Base-by-base conservation (phyloP, 345 rosid species). In the Syzygium aromaticum region DNA sequence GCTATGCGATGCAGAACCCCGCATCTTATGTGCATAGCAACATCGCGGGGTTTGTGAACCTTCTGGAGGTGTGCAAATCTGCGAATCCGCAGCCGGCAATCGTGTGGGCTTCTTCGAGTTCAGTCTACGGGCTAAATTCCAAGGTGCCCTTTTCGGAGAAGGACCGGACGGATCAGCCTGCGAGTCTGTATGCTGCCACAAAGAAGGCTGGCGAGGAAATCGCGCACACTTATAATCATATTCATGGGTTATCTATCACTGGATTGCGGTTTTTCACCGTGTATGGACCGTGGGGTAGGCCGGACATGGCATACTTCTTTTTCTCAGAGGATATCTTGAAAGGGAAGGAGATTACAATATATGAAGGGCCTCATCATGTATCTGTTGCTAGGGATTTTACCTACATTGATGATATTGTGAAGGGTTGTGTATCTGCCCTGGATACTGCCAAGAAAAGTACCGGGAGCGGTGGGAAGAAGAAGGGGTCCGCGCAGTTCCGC, bases 141-240 rank as follows among this genome's bases (percentile, higher is more conserved):
- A 89, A 91, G 83, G 90, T 87, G 8, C 92, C 92, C 17, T 91
- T 91, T 51, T 91, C 92, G 0, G 92, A 91, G 87, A 84, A 89
- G 23, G 92, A 91, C 52, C 91, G 90, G 85, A 91, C 92, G 38
- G 92, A 91, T 63, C 92, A 89, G 85, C 92, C 92, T 2, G 91
- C 92, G 23, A 89, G 91, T 85, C 90, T 91, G 49, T 91, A 91
- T 59, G 91, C 92, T 8, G 91, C 92, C 12, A 86, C 92, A 5
- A 91, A 91, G 73, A 91, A 91, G 86, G 92, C 92, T 19, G 92
- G 92, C 28, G 92, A 91, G 87, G 92, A 89, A 77, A 88, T 91
- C 27, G 87, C 92, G 12, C 92, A 91, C 40, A 88, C 91, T 1
- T 89, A 91, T 51, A 91, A 91, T 82, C 90, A 91, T 78, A 91